Conservation (phyloP, 192 early-diverging fungal species). For the Gryganskiella cystojenkinii region DNA sequence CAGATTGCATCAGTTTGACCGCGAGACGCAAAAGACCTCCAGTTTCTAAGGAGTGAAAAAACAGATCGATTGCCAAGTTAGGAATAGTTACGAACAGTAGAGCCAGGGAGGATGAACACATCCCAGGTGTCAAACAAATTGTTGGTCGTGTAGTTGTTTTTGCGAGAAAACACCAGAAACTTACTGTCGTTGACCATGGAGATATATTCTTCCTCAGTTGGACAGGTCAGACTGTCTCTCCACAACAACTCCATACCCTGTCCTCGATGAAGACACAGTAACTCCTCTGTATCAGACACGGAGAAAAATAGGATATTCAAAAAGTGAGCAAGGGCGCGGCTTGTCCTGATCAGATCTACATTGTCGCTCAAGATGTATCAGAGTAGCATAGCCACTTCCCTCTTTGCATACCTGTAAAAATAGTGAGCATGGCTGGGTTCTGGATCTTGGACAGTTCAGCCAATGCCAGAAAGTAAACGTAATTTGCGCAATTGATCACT, state of each 20-base stretch:
- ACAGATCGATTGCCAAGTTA: background rate
- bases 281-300: slow-evolving; percentile 71
- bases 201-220: slow-evolving; percentile 92
- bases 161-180: slow-evolving; percentile 31
- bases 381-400: no score
- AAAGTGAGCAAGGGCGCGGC: background rate
- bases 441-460: slow-evolving; percentile 76
- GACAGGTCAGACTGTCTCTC: slow-evolving; percentile 92
- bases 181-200: slow-evolving; percentile 96
- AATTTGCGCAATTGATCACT: slow-evolving; percentile 98
- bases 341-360: no score
- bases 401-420: slow-evolving; percentile 87
- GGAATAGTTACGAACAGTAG: background rate
- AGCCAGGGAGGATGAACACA: background rate
- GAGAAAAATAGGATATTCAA: slow-evolving; percentile 6
- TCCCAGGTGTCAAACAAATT: no score
- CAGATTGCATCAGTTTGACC: slow-evolving; percentile 93
- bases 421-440: slow-evolving; percentile 75
- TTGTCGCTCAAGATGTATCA: no score
- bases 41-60: slow-evolving; percentile 73
- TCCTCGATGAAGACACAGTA: slow-evolving; percentile 91
- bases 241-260: slow-evolving; percentile 99
- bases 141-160: background rate
- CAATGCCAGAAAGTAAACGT: slow-evolving; percentile 95
- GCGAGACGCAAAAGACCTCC: slow-evolving; percentile 95